These are phyloP conservation scores for Salix purpurea DNA, from an alignment of 345 rosid species.

Conservation along the genomic window DNA sequence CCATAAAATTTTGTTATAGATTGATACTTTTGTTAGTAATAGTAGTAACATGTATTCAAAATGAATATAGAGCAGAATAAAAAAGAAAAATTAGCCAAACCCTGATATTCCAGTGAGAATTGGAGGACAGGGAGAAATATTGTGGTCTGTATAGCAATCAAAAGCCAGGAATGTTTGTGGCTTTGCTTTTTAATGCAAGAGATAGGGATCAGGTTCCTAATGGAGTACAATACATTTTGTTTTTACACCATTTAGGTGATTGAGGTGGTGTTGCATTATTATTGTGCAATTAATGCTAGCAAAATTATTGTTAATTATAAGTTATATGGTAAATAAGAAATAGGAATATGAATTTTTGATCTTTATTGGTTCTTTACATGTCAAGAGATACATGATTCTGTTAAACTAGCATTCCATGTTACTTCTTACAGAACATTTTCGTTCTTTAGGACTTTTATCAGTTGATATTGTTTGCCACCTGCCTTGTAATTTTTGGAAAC, in stretches of 20 bases:
- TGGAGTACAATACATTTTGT: neutral
- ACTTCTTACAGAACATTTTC: neutral
- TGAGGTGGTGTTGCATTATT: neutral
- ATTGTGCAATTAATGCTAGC: neutral
- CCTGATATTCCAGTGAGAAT: neutral
- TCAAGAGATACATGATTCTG: neutral
- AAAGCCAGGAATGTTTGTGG: neutral
- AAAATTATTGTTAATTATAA: neutral
- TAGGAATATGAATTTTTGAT: neutral
- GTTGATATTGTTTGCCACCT: neutral
- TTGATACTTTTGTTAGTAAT: neutral
- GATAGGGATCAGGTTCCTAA: neutral
- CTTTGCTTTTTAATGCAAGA: neutral
- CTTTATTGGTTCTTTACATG: neutral
- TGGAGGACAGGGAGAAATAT: neutral
- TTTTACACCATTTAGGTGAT: neutral
- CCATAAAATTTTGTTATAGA: neutral
- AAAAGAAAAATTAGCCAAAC: neutral
- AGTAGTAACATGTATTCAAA: neutral
- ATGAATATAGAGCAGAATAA: neutral
- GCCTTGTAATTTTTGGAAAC: neutral
- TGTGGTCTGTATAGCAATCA: neutral
- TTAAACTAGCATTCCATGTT: neutral
- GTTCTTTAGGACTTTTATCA: neutral
- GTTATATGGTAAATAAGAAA: neutral